Evolutionary conservation across 306 rosid species (phyloP), one percentile per base, ranked within the genome.

Genomic region (Castanea sativa): DNA sequence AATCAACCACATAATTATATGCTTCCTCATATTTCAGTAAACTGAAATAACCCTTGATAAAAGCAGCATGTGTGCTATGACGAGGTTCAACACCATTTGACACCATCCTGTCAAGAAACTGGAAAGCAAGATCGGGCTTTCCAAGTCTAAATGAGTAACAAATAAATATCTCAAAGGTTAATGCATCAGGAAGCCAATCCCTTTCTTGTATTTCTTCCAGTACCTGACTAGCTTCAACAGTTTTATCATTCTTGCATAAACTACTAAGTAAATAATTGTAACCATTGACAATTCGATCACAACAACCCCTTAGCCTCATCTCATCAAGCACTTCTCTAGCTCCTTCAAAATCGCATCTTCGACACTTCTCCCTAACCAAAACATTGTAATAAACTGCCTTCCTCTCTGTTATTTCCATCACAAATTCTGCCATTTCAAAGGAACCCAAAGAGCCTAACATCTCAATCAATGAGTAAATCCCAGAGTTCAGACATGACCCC

Each of bases 31-130:
- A 82, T 78, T 84, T 88, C 75, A 77, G 60, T 9, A 61, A 85
- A 73, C 75, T 73, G 77, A 92, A 89, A 61, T 88, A 92, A n/a
- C 76, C 83, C 90, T 84, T 94, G 49, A 94, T 78, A 55, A 94
- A 78, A 19, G 79, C 88, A 68, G 87, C 93, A 76, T 92, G 92
- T 6, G 94, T 87, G 70, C 82, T 59, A 72, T 76, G 57, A 78
- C 87, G 86, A 72, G 96, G 98, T 84, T 87, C 82, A 49, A 92
- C 59, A 58, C 96, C 92, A 71, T 77, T 73, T 69, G 74, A 68
- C 13, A 15, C 67, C 93, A 94, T 89, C 63, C 51, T 77, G 74
- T 89, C 93, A 71, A 94, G 84, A 86, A 84, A 73, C 83, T 80
- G 45, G 27, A 23, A 78, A 25, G 83, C 96, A 53, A 75, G 78